Conservation (phyloP, 73 alveolate genomes). For the Halteria grandinella region DNA sequence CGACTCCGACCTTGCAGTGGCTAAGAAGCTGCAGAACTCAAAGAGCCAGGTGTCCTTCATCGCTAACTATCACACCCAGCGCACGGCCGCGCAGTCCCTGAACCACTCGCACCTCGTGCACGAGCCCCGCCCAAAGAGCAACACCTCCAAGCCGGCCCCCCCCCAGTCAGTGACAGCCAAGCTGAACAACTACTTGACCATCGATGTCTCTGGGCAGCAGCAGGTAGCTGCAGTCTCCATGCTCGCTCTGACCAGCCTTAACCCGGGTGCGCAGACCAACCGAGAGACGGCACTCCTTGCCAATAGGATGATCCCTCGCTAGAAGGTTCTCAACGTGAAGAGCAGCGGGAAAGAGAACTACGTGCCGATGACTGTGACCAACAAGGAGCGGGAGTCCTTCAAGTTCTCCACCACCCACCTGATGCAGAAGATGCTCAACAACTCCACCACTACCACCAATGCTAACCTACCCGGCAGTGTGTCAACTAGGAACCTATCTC, state of each 20-base stretch:
- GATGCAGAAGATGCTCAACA: background rate
- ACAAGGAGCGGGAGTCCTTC: no score
- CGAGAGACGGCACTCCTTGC: background rate
- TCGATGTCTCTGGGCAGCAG: constrained; percentile 15
- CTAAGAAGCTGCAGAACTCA: no score
- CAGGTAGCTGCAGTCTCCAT: no score
- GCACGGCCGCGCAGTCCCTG: no score
- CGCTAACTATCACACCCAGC: no score
- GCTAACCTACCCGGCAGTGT: background rate
- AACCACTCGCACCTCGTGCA: no score
- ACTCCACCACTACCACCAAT: background rate
- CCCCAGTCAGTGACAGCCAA: background rate
- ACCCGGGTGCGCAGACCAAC: no score
- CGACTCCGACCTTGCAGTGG: no score
- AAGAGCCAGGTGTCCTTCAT: no score
- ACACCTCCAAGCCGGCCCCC: background rate
- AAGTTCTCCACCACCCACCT: background rate
- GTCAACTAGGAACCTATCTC: background rate
- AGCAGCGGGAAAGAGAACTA: constrained; percentile 3
- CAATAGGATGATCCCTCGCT: constrained; percentile 11
- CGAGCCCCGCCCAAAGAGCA: background rate
- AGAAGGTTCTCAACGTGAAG: background rate
- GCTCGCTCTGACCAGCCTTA: no score
- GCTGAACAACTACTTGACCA: background rate
- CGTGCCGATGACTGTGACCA: constrained; percentile 14